Conservation (phyloP, 2,329 filamentous ascomycete genomes). For the Dactylellina parvicollis region DNA sequence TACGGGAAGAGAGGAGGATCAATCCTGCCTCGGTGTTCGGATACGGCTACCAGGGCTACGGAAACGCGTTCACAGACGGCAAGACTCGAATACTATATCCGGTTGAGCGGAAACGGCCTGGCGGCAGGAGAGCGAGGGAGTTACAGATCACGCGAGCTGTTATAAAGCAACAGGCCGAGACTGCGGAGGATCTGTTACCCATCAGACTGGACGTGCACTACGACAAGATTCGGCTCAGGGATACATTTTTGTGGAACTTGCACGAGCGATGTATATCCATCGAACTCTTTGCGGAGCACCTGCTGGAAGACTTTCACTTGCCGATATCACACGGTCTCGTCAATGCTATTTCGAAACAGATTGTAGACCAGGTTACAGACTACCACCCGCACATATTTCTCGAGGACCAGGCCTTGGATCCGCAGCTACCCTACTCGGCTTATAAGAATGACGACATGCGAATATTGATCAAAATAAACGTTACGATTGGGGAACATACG, state of each 20-base stretch:
- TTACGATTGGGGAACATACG: constrained; percentile 94
- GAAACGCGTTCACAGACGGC: constrained; percentile 83
- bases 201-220: constrained; percentile 91
- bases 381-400: constrained; percentile 92
- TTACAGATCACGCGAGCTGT: constrained; percentile 82
- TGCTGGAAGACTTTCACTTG: constrained; percentile 85
- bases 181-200: constrained; percentile 89
- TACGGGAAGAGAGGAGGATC: constrained; percentile 69
- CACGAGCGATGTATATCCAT: constrained; percentile 84
- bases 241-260: constrained; percentile 98
- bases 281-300: constrained; percentile 84
- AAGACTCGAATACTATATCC: constrained; percentile 81
- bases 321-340: constrained; percentile 73
- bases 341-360: constrained; percentile 74
- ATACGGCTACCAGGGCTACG: constrained; percentile 84
- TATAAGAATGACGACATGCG: constrained; percentile 99
- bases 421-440: constrained; percentile 86
- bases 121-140: constrained; percentile 77
- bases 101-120: constrained; percentile 76
- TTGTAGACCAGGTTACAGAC: constrained; percentile 89
- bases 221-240: constrained; percentile 93
- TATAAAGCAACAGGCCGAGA: constrained; percentile 84
- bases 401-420: constrained; percentile 88
- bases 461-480: constrained; percentile 92
- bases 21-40: constrained; percentile 72